phyloP scores from a whole-genome alignment of 1,284 basidiomycete species.

The Melampsora abietis-canadensis region DNA sequence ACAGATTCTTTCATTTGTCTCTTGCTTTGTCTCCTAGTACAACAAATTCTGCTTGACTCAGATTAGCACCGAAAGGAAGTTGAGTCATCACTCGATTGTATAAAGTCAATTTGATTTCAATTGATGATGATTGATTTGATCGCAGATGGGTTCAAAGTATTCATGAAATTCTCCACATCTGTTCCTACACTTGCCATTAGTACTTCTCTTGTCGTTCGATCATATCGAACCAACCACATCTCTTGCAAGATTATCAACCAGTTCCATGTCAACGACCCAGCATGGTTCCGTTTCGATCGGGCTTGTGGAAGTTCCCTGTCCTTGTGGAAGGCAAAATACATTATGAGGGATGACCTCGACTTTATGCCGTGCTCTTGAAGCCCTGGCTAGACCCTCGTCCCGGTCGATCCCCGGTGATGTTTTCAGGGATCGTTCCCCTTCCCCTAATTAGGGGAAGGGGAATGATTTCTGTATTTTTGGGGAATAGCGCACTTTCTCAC shows the following conservation, averaged over 20 bases:
- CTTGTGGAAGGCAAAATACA: conserved; percentile 59
- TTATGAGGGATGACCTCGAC: conserved; percentile 44
- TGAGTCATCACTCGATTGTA: conserved; percentile 63
- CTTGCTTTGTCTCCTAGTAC: no score
- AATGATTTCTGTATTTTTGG: no score
- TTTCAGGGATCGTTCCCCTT: no score
- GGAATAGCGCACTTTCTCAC: no score
- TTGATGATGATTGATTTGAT: conserved; percentile 58
- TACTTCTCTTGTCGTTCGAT: conserved; percentile 68
- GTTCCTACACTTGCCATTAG: conserved; percentile 80
- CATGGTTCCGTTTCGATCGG: conserved; percentile 74
- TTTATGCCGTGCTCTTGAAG: neutral
- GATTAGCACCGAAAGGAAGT: conserved; percentile 85
- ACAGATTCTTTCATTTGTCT: no score
- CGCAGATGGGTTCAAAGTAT: conserved; percentile 73
- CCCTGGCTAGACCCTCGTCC: no score
- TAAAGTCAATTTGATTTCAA: conserved; percentile 53
- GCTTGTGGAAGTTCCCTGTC: conserved; percentile 73
- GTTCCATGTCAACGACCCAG: conserved; percentile 33
- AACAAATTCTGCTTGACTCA: conserved; percentile 83
- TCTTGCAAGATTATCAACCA: conserved; percentile 92
- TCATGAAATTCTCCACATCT: conserved; percentile 81
- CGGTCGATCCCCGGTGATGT: no score
- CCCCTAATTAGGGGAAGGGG: no score
- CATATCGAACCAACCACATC: conserved; percentile 91